Evolutionary conservation across 1,139 yeast species (phyloP), one percentile per base, ranked within the genome.

Genomic region (Pichia sp.): DNA sequence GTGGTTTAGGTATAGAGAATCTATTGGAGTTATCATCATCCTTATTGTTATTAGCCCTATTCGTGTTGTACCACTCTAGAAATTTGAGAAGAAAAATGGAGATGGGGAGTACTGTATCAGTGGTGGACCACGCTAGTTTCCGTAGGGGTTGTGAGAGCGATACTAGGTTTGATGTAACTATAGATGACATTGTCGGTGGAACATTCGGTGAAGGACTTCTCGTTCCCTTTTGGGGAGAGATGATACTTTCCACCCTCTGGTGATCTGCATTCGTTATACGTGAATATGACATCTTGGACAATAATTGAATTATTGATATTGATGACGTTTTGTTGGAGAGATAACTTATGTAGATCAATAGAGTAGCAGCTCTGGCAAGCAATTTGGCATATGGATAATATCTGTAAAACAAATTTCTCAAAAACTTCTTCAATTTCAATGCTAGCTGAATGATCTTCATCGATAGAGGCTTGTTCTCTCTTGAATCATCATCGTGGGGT

Each of bases 51-150:
- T 23, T 3, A 20, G 21, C 31, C 14, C 33, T 32, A 15, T 42
- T 37, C 3, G 34, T 74, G 44, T 80, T 78, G 94, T 96, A 88
- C 97, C 97, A 88, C 57, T 91, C 97, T 35, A 87, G 68, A 49
- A 91, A 86, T 59, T 87, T 86, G 45, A 91, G 68, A 24, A 82
- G 56, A 55, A 91, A 88, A 41, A 91, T 82, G 3, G 94, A 85
- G 0, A 83, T 70, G 0, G 97, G 97, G 61, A 91, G 75, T 22
- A 83, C 64, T 2, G 74, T 73, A 22, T 72, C 77, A 22, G 51
- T 53, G 18, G 49, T 50, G 13, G 66, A 54, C 48, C 48, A 44
- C 8, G 42, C 42, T 9, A 38, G 11, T 24, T 32, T 40, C 15
- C 91, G 48, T 69, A 72, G 39, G 66, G 73, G 37, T 71, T 72